Base-by-base conservation (phyloP, 805 yeast species). In the Wickerhamomyces queroliae region DNA sequence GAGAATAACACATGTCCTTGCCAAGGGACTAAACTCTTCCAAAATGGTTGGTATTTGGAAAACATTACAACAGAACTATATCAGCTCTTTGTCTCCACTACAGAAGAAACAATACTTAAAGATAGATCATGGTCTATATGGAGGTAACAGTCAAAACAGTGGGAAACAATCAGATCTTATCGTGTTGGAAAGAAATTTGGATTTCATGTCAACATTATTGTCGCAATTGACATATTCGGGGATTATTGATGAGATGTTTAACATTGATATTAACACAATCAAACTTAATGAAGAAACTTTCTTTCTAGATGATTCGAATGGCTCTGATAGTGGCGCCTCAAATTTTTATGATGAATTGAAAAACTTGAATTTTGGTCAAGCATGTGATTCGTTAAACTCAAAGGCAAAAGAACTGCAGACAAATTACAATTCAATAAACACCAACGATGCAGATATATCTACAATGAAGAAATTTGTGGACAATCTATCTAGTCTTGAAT, bases 221-320 rank as follows among this genome's bases (percentile, higher is more conserved):
- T 76, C 80, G 20, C 97, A 90, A 51, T 62, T 90, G 49, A 84
- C 88, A 2, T 91, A 90, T 56, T 67, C 75, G 15, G 99, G 98
- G 0, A 65, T 93, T 13, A 65, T 89, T 17, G 90, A 85, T 56
- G 96, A 90, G 49, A 56, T 78, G 11, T 69, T 78, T 47, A 77
- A 74, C 5, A 62, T 81, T 6, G 65, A 70, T 12, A 55, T 69
- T 11, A 72, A 70, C 43, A 63, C 55, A 4, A 47, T 58, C 2
- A 53, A 49, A 18, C 32, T 62, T 17, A 46, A 50, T 25, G 53
- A 56, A 6, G 56, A 51, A 11, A 46, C 41, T 11, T 40, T 49
- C 13, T 44, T 48, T 2, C 32, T 47, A 7, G 39, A 47, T 23
- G 31, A 45, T 22, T 39, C 39, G 21, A 47, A 53, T 21, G 55